These are phyloP conservation scores for Cymbopogon citratus DNA, from an alignment of 176 grass and related monocot species.

Conservation along the genomic window DNA sequence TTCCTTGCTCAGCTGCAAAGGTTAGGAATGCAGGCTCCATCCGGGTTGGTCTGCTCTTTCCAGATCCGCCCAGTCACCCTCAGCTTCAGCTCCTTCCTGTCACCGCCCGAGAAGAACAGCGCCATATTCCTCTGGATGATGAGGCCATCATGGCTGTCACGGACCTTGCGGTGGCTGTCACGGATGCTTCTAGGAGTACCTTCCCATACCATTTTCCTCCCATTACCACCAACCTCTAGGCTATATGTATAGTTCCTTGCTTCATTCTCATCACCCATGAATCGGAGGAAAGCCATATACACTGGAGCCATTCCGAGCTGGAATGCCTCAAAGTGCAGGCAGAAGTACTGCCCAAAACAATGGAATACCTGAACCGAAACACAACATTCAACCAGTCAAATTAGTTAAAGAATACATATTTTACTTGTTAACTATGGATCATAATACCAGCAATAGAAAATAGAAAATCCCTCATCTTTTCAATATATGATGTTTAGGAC, in stretches of 20 bases:
- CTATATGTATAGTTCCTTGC: conserved; percentile 78
- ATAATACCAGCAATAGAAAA: too few relatives aligned
- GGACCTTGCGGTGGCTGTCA: conserved; percentile 73
- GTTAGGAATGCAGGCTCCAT: conserved; percentile 66
- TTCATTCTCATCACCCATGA: conserved; percentile 91
- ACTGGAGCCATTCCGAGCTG: conserved; percentile 80
- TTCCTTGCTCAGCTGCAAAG: conserved; percentile 54
- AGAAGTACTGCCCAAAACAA: conserved; percentile 91
- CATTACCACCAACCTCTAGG: conserved; percentile 70
- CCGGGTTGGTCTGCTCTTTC: conserved; percentile 66
- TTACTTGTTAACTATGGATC: not conserved
- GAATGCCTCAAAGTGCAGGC: conserved; percentile 87
- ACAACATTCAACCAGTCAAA: not conserved
- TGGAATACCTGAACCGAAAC: conserved; percentile 63
- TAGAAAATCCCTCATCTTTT: too few relatives aligned
- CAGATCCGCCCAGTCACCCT: conserved; percentile 66
- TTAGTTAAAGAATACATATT: not conserved
- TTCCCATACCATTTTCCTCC: conserved; percentile 82
- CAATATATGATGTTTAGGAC: too few relatives aligned
- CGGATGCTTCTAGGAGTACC: conserved; percentile 84
- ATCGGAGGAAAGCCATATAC: conserved; percentile 88
- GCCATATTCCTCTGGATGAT: conserved; percentile 93
- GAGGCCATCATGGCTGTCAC: conserved; percentile 84
- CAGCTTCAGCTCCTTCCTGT: conserved; percentile 71
- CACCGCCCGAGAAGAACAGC: conserved; percentile 66